Evolutionary conservation across 2,329 filamentous ascomycete species (phyloP), one percentile per base, ranked within the genome.

Genomic region (Passalora sequoiae): DNA sequence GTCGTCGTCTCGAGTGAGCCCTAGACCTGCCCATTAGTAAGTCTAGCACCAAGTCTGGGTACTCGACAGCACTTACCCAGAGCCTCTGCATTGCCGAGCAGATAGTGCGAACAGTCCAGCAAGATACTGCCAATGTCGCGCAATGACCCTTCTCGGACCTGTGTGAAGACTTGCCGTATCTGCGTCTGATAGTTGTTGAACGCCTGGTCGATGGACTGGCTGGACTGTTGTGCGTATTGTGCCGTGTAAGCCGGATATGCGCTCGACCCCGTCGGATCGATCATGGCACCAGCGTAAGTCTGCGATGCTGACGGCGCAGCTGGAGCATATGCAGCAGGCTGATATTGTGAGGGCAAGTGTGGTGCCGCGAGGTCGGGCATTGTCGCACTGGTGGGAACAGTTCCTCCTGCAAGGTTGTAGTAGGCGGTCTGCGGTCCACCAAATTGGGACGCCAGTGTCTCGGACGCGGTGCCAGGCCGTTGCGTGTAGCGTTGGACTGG

Each of bases 1-100:
- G 60, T 85, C 80, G 64, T 95, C 84, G 69, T 97, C 89, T 59
- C 83, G 80, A 54, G 85, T 83, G 58, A 97, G 80, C 46, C 88
- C 89, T 95, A 67, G 51, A 33, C 31, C 43, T 52, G 40, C 27
- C 25, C 43, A 48, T 56, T 44, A 47, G 48, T 42, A 44, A 38
- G 61, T 36, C 33, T 22, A 20, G 33, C n/a, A 61, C 66, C 65
- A 21, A 62, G 57, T 42, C 33, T 65, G 68, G 10, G 9, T n/a
- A 24, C 19, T 57, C 66, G 66, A 63, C 13, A 19, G 37, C 38
- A 43, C 78, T 67, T 73, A 86, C 83, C 82, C 56, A 86, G 68
- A 50, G 77, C 75, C 57, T 77, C 77, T 33, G 78, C 80, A 66
- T 82, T 81, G 38, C 75, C 73, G 46, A 84, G 66, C 38, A 86